A percentile compares a stretch with the other conserved stretches of the same genome.
phyloP scores from a whole-genome alignment of 2,329 filamentous ascomycete species.

The Fusarium circinatum region DNA sequence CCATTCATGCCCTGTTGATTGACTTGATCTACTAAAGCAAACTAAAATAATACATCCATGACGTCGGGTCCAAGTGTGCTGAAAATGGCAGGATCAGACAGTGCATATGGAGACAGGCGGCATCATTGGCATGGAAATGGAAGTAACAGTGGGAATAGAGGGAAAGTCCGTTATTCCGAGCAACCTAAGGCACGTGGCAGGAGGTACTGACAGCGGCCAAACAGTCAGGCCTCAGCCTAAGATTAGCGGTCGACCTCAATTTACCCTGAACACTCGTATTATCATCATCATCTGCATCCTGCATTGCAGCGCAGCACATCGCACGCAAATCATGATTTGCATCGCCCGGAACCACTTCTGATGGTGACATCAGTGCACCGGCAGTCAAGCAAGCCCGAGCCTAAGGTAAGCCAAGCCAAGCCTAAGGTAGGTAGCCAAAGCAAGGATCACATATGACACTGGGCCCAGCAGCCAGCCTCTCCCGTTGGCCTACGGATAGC shows the following conservation, averaged over 20 bases:
- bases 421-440: background rate
- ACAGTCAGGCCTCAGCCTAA: slow-evolving; percentile 18
- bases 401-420: background rate
- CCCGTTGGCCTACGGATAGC: slow-evolving; percentile 16
- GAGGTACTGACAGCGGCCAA: background rate
- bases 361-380: slow-evolving; percentile 22
- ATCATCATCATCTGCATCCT: background rate
- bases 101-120: background rate
- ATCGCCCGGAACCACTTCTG: background rate
- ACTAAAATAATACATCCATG: slow-evolving; percentile 5
- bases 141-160: slow-evolving; percentile 15
- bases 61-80: background rate
- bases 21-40: background rate
- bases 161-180: background rate
- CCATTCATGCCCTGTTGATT: background rate
- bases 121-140: background rate
- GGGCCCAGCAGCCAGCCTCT: slow-evolving; percentile 24
- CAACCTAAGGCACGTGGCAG: slow-evolving; percentile 30
- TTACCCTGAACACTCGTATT: background rate
- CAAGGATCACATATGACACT: slow-evolving; percentile 10
- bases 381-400: slow-evolving; percentile 5
- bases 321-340: slow-evolving; percentile 22
- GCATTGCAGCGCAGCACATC: slow-evolving; percentile 4
- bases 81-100: slow-evolving; percentile 12
- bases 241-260: background rate